Conservation (phyloP, 495 filamentous ascomycete species). For the Penicillium angulare region DNA sequence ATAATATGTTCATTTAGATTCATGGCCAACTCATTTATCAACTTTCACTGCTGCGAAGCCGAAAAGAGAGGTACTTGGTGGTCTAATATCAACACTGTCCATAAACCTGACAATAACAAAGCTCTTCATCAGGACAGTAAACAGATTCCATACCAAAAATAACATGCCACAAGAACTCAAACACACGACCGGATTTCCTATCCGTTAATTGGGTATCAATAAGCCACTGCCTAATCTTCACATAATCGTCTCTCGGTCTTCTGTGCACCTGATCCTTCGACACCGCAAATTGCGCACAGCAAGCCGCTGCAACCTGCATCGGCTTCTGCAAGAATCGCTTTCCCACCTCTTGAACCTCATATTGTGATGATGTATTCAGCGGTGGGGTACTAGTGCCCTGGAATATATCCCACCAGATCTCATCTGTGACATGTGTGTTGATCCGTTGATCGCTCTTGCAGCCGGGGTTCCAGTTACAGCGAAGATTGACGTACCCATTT, state of each 20-base stretch:
- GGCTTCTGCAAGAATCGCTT: conserved; percentile 32
- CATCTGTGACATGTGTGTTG: conserved; percentile 57
- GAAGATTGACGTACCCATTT: conserved; percentile 64
- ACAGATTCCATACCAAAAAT: conserved; percentile 55
- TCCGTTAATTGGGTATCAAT: conserved; percentile 58
- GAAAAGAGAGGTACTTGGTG: neutral
- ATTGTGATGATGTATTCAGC: conserved; percentile 28
- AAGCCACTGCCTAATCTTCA: conserved; percentile 66
- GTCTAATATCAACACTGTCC: conserved; percentile 45
- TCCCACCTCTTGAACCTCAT: neutral
- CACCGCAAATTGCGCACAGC: conserved; percentile 69
- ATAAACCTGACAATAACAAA: conserved; percentile 52
- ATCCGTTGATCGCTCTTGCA: conserved; percentile 52
- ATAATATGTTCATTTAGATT: too few species aligned
- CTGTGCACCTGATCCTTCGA: conserved; percentile 50
- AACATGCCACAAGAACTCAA: conserved; percentile 74
- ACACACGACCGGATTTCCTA: conserved; percentile 64
- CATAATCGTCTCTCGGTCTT: conserved; percentile 57
- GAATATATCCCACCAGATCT: conserved; percentile 54
- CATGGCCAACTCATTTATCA: too few species aligned
- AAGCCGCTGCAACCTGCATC: conserved; percentile 42
- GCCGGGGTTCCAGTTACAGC: conserved; percentile 64
- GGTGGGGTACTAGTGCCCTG: conserved; percentile 51
- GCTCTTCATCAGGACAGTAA: conserved; percentile 46
- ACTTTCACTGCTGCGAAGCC: too few species aligned